Base-by-base conservation (phyloP, 257 asterid species). In the Jacaranda copaia region DNA sequence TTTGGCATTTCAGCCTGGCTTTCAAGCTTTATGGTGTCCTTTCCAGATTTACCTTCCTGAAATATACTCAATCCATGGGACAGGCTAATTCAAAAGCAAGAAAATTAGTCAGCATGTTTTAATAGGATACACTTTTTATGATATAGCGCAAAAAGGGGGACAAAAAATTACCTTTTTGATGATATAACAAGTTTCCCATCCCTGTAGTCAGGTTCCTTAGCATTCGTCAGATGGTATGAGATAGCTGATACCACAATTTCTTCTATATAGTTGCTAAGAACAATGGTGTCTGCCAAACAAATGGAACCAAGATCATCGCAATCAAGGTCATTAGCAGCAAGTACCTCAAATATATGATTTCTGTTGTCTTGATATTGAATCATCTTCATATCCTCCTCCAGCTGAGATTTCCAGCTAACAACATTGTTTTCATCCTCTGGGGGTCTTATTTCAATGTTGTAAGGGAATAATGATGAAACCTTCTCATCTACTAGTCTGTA, bases 141-240 rank as follows among this genome's bases (percentile, higher is more conserved):
- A 49, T 52, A 16, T 18, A 62, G 25, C 7, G 12, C 42, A 46
- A 20, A 68, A 19, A 68, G 42, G 20, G 51, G 35, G 12, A 4
- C 8, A 36, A 15, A 15, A 20, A 20, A 19, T 72, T 72, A 93
- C 98, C 98, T 93, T 39, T 78, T 45, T 1, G 98, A 86, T 81
- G 98, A 88, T 65, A 93, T 90, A 53, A 88, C 91, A 81, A 93
- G 98, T 79, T 90, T 93, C 78, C 96, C 98, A 72, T 89, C 90
- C 86, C 93, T 85, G 84, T 93, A 93, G 40, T 81, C 92, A 4
- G 93, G 93, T 72, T 89, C 89, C 74, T 82, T 88, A 42, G 78
- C 85, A 59, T 82, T 77, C 77, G 84, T 92, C 76, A 90, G 82
- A 83, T 92, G 97, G 79, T 86, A 83, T 0, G 95, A 90, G 73